These are phyloP conservation scores for Apocynum venetum DNA, from an alignment of 257 asterid genomes.

Conservation along the genomic window DNA sequence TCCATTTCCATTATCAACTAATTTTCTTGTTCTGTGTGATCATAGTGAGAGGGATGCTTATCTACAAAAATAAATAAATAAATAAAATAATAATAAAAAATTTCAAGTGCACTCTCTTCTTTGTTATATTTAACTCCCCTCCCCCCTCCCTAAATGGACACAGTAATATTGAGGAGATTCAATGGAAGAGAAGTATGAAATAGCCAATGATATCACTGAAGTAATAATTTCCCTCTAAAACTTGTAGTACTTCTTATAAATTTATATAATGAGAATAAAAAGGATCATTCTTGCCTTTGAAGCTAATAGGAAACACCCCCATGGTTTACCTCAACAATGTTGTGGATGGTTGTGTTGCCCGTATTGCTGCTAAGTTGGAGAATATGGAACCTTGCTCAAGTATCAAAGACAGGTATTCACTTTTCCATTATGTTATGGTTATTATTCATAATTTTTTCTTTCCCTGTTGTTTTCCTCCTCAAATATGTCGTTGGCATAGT, in stretches of 20 bases:
- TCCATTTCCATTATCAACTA: no score
- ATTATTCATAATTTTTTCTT: slow-evolving; percentile 1
- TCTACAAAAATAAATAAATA: not conserved
- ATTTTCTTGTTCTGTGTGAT: not conserved
- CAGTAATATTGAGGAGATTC: slow-evolving; percentile 11
- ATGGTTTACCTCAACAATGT: slow-evolving; percentile 44
- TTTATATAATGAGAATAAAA: not conserved
- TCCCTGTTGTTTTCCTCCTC: not conserved
- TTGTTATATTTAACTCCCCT: not conserved
- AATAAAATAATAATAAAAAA: not conserved
- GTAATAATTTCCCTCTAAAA: slow-evolving; percentile 17
- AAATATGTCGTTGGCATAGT: not conserved
- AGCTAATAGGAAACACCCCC: slow-evolving; percentile 48
- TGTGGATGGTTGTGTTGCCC: slow-evolving; percentile 38
- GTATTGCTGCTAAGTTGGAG: slow-evolving; percentile 46
- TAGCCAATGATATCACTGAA: slow-evolving; percentile 39
- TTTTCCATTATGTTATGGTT: not conserved
- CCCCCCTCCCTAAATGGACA: not conserved
- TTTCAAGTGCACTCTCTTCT: not conserved
- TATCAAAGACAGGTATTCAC: slow-evolving; percentile 39
- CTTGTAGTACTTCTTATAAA: not conserved
- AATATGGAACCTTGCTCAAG: slow-evolving; percentile 46
- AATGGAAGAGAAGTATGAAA: slow-evolving; percentile 30
- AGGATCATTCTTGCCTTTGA: slow-evolving; percentile 1
- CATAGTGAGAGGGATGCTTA: not conserved